A percentile compares a stretch with the other conserved stretches of the same genome.
phyloP scores from a whole-genome alignment of 139 green algal species.

The Micromonas commoda region DNA sequence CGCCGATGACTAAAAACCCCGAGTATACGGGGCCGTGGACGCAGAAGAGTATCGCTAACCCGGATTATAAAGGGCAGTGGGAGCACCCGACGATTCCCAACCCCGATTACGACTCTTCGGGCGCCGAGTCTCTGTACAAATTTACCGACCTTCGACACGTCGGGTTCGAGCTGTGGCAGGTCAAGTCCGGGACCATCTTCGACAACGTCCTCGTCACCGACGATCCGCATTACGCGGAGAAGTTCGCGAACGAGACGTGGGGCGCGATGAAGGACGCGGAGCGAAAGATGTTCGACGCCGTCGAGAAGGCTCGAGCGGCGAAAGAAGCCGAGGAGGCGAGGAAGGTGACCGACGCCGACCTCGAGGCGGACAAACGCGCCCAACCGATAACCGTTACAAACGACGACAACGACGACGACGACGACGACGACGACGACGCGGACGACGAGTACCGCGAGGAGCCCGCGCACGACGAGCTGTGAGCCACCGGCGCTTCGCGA shows the following conservation, averaged over 20 bases:
- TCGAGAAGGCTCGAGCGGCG: slow-evolving; percentile 30
- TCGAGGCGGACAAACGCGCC: neutral
- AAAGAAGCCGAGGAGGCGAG: neutral
- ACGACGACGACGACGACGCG: neutral
- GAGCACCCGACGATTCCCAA: slow-evolving; percentile 73
- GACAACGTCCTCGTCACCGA: slow-evolving; percentile 87
- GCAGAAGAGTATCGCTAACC: slow-evolving; percentile 62
- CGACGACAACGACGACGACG: neutral
- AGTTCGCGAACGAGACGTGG: slow-evolving; percentile 71
- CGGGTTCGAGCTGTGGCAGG: slow-evolving; percentile 81
- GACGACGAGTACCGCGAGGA: too few relatives aligned
- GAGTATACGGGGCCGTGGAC: slow-evolving; percentile 87
- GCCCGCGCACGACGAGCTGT: too few relatives aligned
- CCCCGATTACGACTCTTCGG: slow-evolving; percentile 69
- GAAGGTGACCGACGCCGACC: neutral
- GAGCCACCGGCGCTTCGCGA: too few relatives aligned
- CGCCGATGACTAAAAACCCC: slow-evolving; percentile 75
- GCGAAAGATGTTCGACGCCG: slow-evolving; percentile 54
- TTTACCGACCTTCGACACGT: slow-evolving; percentile 62
- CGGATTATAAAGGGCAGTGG: slow-evolving; percentile 74
- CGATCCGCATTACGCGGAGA: slow-evolving; percentile 56
- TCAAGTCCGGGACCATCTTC: slow-evolving; percentile 83
- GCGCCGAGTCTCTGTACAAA: slow-evolving; percentile 54
- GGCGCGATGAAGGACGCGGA: slow-evolving; percentile 63
- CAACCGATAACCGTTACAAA: neutral